Base-by-base conservation (phyloP, 1,139 yeast genomes). In the Casaregolazyma lundiana region DNA sequence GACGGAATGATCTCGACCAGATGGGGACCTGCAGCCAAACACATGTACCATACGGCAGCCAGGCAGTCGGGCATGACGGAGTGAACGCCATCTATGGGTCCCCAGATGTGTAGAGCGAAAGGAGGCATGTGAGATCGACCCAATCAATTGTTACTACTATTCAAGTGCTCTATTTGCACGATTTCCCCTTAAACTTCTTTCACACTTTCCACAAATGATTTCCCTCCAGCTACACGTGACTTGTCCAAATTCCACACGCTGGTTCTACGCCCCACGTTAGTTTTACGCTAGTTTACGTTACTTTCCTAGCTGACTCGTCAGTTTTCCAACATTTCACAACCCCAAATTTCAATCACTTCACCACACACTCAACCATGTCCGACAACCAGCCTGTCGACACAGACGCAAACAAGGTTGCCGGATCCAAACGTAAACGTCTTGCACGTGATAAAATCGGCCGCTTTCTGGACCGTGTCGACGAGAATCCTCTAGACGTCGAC, bases 71-170 rank as follows among this genome's bases (percentile, higher is more conserved):
- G 68, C 37, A 74, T 74, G 42, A 75, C 65, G 5, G 70, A 59
- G 0, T 64, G 61, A 1, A 55, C 50, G 39, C 52, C 56, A 41
- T 57, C 59, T 18, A 44, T 45, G 3, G 65, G 55, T 9, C 86
- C 86, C 86, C 86, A 81, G 4, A 78, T 73, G 56, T 80, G 83
- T 39, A 81, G 61, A 51, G 72, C 69, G 54, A 69, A 64, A 2
- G 24, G 17, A 16, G 40, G 36, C 34, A 26, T 26, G 32, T 7
- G 15, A 15, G 11, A 8, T 24, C 8, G 11, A 24, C 3, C 3
- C n/a, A 24, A 3, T 4, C 7, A 8, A 24, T 11, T 24, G 24
- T n/a, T n/a, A n/a, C n/a, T n/a, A n/a, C n/a, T n/a, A n/a, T n/a
- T n/a, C n/a, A n/a, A n/a, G n/a, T n/a, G n/a, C n/a, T n/a, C n/a